phyloP scores from a whole-genome alignment of 495 filamentous ascomycete species.

The Rusavskia elegans region DNA sequence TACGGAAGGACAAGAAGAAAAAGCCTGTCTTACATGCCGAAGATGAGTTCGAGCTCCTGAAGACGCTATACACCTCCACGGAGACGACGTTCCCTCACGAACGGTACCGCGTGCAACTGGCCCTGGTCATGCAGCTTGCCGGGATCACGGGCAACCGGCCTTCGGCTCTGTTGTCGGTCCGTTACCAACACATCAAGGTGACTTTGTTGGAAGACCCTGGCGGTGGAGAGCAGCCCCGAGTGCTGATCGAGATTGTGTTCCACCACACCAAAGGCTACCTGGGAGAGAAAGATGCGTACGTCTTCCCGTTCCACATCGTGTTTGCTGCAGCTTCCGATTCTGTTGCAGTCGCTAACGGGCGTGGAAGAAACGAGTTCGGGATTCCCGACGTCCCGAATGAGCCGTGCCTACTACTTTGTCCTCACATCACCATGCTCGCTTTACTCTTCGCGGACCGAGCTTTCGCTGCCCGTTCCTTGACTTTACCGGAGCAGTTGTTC shows the following conservation, averaged over 20 bases:
- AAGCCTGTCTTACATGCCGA: neutral
- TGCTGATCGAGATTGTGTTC: conserved; percentile 2
- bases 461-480: neutral
- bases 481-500: neutral
- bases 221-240: neutral
- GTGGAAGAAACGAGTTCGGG: neutral
- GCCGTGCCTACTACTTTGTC: conserved; percentile 1
- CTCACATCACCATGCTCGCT: conserved; percentile 1
- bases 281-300: conserved; percentile 2
- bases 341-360: neutral
- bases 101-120: conserved; percentile 1
- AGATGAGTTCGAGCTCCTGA: conserved; percentile 3
- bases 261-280: conserved; percentile 5
- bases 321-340: neutral
- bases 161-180: neutral
- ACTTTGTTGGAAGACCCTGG: neutral
- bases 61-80: conserved; percentile 1
- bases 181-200: neutral
- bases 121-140: conserved; percentile 2
- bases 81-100: conserved; percentile 1
- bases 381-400: neutral
- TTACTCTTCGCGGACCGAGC: neutral
- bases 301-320: neutral
- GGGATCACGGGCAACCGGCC: conserved; percentile 3
- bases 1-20: conserved; percentile 1